Evolutionary conservation across 495 filamentous ascomycete genomes (phyloP), one percentile per base, ranked within the genome.

Genomic region (Xylaria cubensis): DNA sequence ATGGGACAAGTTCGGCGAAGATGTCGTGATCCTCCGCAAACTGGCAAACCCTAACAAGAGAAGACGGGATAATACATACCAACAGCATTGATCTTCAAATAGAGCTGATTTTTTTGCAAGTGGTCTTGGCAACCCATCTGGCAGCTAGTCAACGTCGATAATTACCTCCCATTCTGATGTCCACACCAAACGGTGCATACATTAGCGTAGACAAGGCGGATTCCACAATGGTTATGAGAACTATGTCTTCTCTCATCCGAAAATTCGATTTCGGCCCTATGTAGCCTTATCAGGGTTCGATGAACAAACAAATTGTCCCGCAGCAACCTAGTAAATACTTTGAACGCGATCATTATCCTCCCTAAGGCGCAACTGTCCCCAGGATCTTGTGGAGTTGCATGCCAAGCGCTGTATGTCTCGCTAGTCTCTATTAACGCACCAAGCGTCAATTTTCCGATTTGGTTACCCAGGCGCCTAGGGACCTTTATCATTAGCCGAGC

Each of bases 371-470:
- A 13, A 13, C 29, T 51, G 44, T 66, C 42, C 26, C 64, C 32
- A 53, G 26, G 46, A 36, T 36, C 46, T 36, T 55, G 48, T 67
- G 13, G 64, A 67, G 32, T 41, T 39, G 56, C 67, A 51, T 69
- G 67, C 67, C 67, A 69, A 69, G 67, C 39, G 55, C 67, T 69
- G 67, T 55, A 69, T 44, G 55, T 69, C 53, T 69, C 67, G 67
- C 67, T 69, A 69, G 67, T 62, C 53, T 62, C 53, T 69, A 41
- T 48, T 69, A 24, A 59, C 67, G 67, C 67, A 69, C 41, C 55
- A 62, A 70, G 68, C 68, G 55, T 63, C 24, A 70, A 69, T 69
- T 69, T 63, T 63, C 68, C 68, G 68, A 51, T 55, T 51, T 36
- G 19, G 19, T 64, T 58, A 63, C 41, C 29, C 67, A 42, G 68